phyloP scores from a whole-genome alignment of 805 yeast species.

The Jamesozyma lodderae region DNA sequence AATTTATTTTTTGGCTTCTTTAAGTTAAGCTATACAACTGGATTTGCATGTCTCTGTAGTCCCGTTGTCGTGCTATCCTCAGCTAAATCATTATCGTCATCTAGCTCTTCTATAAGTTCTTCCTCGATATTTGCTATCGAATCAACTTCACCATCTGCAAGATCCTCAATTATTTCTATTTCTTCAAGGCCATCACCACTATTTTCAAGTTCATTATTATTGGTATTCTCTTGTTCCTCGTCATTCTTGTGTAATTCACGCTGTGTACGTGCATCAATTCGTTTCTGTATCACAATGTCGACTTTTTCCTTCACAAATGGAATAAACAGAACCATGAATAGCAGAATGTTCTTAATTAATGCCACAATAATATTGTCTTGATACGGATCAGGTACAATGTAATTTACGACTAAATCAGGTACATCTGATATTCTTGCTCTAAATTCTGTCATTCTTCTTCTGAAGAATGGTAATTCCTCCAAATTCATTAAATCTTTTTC shows the following conservation, averaged over 20 bases:
- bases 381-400: conserved; percentile 18
- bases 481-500: conserved; percentile 1
- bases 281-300: conserved; percentile 6
- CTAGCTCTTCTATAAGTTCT: not conserved
- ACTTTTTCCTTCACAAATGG: conserved; percentile 14
- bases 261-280: conserved; percentile 1
- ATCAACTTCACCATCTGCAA: not conserved
- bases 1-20: no score
- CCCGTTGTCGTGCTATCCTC: not conserved
- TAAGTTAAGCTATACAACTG: not conserved
- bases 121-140: not conserved
- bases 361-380: conserved; percentile 12
- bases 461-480: not conserved
- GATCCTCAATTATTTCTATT: not conserved
- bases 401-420: conserved; percentile 4
- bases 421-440: not conserved
- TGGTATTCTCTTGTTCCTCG: not conserved
- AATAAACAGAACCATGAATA: conserved; percentile 17
- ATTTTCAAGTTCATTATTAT: not conserved
- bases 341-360: conserved; percentile 15
- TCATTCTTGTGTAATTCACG: not conserved
- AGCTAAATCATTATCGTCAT: not conserved
- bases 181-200: not conserved
- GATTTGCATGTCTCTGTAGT: not conserved
- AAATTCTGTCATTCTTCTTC: not conserved